Conservation (phyloP, 306 rosid genomes). For the Rubus idaeus region DNA sequence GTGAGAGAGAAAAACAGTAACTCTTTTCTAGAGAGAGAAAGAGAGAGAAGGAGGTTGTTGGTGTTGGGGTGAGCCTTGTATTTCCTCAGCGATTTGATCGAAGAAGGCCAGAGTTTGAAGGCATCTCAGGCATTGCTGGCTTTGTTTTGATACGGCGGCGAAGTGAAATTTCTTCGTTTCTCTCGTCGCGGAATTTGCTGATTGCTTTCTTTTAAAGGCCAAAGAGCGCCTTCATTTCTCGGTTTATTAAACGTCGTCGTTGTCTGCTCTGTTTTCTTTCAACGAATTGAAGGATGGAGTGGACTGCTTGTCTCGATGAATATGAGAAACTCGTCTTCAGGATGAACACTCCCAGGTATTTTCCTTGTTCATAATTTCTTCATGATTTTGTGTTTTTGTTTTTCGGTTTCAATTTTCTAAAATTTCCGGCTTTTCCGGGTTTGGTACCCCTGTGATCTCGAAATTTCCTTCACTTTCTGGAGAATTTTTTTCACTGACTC, state of each 20-base stretch:
- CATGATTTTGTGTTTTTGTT: not conserved
- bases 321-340: slow-evolving; percentile 73
- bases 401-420: not conserved
- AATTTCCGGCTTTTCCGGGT: slow-evolving; percentile 6
- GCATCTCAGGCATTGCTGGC: slow-evolving; percentile 17
- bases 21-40: slow-evolving; percentile 25
- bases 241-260: not conserved
- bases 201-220: not conserved
- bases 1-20: slow-evolving; percentile 24
- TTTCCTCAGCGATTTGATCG: slow-evolving; percentile 53
- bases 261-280: slow-evolving; percentile 1
- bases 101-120: slow-evolving; percentile 40
- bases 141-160: slow-evolving; percentile 19
- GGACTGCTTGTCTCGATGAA: slow-evolving; percentile 72
- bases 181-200: not conserved
- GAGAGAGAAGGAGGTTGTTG: slow-evolving; percentile 24
- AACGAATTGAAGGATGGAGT: slow-evolving; percentile 48
- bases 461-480: slow-evolving; percentile 20
- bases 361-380: not conserved
- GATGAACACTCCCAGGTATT: slow-evolving; percentile 88
- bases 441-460: not conserved
- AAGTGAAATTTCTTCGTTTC: slow-evolving; percentile 14
- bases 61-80: slow-evolving; percentile 27
- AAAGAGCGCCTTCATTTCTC: not conserved
- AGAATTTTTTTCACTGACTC: slow-evolving; percentile 10